These are phyloP conservation scores for Erysimum pusillum DNA, from an alignment of 441 rosid genomes.

Conservation along the genomic window DNA sequence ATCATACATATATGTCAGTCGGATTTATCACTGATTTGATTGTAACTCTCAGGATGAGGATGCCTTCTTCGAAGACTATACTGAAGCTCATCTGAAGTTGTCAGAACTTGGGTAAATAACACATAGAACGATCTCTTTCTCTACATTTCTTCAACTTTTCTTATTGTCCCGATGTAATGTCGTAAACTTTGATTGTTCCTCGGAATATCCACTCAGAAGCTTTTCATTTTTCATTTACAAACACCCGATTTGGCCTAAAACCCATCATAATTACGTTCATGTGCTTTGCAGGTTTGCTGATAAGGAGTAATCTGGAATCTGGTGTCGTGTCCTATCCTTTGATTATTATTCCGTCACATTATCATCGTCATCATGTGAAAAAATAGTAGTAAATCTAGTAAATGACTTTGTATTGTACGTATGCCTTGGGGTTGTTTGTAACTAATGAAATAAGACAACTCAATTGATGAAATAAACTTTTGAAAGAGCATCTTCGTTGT, in stretches of 20 bases:
- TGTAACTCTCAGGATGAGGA: constrained; percentile 55
- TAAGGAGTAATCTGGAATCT: constrained; percentile 21
- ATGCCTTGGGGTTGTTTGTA: constrained; percentile 4
- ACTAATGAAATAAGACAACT: constrained; percentile 15
- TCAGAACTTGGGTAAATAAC: constrained; percentile 64
- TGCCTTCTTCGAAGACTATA: constrained; percentile 60
- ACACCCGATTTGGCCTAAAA: constrained; percentile 3
- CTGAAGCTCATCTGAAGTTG: constrained; percentile 64
- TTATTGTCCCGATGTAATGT: neutral
- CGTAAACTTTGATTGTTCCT: neutral
- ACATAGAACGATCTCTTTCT: neutral
- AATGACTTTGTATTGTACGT: constrained; percentile 1
- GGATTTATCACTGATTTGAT: neutral
- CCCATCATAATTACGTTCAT: neutral
- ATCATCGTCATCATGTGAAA: constrained; percentile 2
- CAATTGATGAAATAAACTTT: neutral
- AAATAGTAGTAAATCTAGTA: neutral
- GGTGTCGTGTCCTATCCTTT: constrained; percentile 9
- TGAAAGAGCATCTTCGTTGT: neutral
- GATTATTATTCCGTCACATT: neutral
- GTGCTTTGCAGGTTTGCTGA: constrained; percentile 39
- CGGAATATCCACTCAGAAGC: neutral
- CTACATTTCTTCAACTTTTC: neutral
- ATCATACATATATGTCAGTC: neutral
- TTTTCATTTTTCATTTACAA: constrained; percentile 1